Evolutionary conservation across 495 filamentous ascomycete genomes (phyloP), one percentile per base, ranked within the genome.

Genomic region (Aspergillus taichungensis): DNA sequence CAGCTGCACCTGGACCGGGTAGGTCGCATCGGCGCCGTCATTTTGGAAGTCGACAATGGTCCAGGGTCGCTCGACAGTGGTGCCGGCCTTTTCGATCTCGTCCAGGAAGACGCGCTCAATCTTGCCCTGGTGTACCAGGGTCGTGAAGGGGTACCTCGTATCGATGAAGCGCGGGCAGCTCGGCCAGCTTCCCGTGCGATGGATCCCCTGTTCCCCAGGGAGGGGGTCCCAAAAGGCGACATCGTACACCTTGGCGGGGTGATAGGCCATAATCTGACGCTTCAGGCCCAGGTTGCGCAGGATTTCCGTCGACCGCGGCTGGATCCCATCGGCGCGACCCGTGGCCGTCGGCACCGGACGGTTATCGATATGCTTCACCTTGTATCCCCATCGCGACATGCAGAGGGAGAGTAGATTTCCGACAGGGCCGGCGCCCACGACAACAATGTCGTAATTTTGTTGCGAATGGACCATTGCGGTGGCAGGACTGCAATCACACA

Each of bases 391-490:
- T 57, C 80, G 67, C 37, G 75, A 77, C 50, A 84, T 82, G 63
- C 84, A 88, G 12, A 88, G 84, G n/a, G 85, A 88, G 10, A 95
- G 75, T 56, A 90, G 77, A 42, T 94, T 75, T 34, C 88, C 89
- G 28, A 87, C 87, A n/a, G 89, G 88, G 30, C 88, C 88, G 39
- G 88, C 89, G 47, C 88, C 88, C 45, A 95, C 72, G 55, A 95
- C 88, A 55, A 94, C 87, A 47, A 84, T 78, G 53, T 87, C 83
- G 61, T 81, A 82, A 11, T 62, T 73, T 42, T 77, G 73, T 50
- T 66, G 50, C 39, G 56, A 49, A 9, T 50, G 45, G 28, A 54
- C 53, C 72, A 75, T 75, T 31, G 27, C 60, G 60, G 32, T 24
- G 33, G 36, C 28, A 30, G 34, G 31, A 30, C 18, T 37, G 45